Base-by-base conservation (phyloP, 2,329 filamentous ascomycete genomes). In the Trichoderma atroviride region DNA sequence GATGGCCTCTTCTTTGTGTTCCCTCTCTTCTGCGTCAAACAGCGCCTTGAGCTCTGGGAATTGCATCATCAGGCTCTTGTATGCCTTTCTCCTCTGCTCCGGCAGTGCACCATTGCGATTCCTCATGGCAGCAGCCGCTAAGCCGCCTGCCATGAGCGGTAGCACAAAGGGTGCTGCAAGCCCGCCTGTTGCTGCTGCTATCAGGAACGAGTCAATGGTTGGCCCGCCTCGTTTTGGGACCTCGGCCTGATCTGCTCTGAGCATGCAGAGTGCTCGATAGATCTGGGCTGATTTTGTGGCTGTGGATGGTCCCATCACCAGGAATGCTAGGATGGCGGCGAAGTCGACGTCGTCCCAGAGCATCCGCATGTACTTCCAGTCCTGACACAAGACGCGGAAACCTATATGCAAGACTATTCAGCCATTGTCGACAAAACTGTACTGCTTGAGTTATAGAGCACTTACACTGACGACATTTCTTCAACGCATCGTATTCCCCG, bases 331-430 rank as follows among this genome's bases (percentile, higher is more conserved):
- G 13, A 64, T 52, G 52, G 62, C 19, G 19, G 67, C 67, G 43
- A 69, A 69, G 52, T 69, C 67, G 14, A 63, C 52, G 19, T 69
- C 67, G 37, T 69, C 58, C 59, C 67, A 69, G 52, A 50, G 37
- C 31, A 63, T 69, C 35, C n/a, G 58, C 11, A 29, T 37, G 43
- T 64, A 56, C 7, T 68, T 47, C 65, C 65, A 68, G 31, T 60
- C 43, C 22, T 68, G 31, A 1, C 24, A 53, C 4, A 68, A 19
- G 2, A 33, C n/a, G 14, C 31, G 29, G n/a, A 55, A 52, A 19
- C 57, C 65, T 50, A 13, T 50, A 60, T 37, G 35, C 5, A 7
- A 33, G 33, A 19, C 14, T 13, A 22, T 31, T 59, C 53, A 60
- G 40, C 35, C 16, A 59, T 40, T 31, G 56, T 5, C 40, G 14